These are phyloP conservation scores for Skeletonema marinoi DNA, from an alignment of 108 stramenopile species.

Conservation along the genomic window DNA sequence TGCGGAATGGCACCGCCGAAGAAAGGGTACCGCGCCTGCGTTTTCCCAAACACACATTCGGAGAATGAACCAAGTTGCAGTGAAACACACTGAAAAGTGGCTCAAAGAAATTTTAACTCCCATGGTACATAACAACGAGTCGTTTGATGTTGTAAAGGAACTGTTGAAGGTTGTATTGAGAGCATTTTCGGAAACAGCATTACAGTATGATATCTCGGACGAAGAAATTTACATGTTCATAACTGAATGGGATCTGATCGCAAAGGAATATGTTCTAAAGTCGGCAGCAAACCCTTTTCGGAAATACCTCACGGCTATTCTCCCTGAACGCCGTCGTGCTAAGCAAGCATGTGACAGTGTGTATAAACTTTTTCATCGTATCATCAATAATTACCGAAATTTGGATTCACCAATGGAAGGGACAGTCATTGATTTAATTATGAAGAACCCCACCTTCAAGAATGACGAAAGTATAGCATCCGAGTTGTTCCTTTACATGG, in stretches of 20 bases:
- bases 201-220: constrained; percentile 2
- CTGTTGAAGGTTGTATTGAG: constrained; percentile 13
- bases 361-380: neutral
- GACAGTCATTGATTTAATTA: constrained; percentile 15
- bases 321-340: neutral
- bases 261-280: neutral
- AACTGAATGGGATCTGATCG: neutral
- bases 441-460: neutral
- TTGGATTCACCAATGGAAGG: neutral
- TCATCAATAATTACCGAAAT: constrained; percentile 26
- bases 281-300: neutral
- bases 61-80: constrained; percentile 44
- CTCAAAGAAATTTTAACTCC: constrained; percentile 8
- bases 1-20: neutral
- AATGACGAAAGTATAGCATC: neutral
- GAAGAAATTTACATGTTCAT: neutral
- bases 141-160: constrained; percentile 49
- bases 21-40: constrained; percentile 43
- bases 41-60: constrained; percentile 36
- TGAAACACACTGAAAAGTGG: constrained; percentile 35
- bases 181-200: constrained; percentile 6
- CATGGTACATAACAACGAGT: neutral
- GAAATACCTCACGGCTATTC: neutral
- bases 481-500: neutral
- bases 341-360: neutral